These are phyloP conservation scores for Hypoxylon sp. DNA, from an alignment of 2,329 filamentous ascomycete species.

Conservation along the genomic window DNA sequence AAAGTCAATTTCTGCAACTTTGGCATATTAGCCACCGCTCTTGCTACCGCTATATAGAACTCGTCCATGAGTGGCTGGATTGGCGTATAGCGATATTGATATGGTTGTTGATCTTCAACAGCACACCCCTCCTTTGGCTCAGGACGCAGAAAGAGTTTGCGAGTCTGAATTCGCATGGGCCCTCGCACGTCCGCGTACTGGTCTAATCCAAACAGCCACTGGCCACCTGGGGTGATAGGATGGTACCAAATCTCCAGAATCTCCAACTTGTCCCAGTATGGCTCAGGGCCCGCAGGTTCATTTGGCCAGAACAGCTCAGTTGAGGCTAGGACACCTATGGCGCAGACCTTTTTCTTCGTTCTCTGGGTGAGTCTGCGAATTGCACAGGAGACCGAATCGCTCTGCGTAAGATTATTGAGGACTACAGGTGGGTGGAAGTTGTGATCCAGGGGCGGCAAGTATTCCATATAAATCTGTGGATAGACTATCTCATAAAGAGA, in stretches of 20 bases:
- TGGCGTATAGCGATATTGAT: neutral
- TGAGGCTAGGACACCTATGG: neutral
- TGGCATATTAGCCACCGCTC: slow-evolving; percentile 3
- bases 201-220: slow-evolving; percentile 1
- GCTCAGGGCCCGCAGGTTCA: neutral
- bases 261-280: neutral
- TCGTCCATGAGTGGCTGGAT: neutral
- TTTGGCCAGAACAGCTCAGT: slow-evolving; percentile 12
- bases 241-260: neutral
- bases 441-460: neutral
- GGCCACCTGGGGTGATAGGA: neutral
- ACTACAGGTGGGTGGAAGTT: neutral
- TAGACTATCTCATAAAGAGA: neutral
- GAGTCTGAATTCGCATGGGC: neutral
- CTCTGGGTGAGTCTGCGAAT: neutral
- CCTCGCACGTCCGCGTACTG: no score
- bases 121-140: neutral
- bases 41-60: neutral
- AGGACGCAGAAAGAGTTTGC: no score
- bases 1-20: neutral
- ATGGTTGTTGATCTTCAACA: neutral
- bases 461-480: neutral
- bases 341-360: neutral
- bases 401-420: neutral
- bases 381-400: slow-evolving; percentile 1